Base-by-base conservation (phyloP, 306 rosid genomes). In the Medicago arabica region DNA sequence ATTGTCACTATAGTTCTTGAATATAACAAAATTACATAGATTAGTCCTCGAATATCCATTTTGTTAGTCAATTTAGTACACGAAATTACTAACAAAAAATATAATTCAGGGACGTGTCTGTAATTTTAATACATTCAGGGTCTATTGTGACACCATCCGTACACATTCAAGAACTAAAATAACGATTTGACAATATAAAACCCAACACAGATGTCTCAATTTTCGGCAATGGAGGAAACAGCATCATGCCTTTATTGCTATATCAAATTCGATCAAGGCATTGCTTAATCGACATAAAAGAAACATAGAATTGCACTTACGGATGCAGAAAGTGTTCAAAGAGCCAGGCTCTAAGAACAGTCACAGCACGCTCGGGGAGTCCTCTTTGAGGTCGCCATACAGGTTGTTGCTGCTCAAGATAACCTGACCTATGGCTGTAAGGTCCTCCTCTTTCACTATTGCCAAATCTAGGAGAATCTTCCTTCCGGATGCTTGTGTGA, bases 361-460 rank as follows among this genome's bases (percentile, higher is more conserved):
- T 66, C 9, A 93, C 98, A 0, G 98, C 93, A 0, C 92, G 90
- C 53, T 93, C 97, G 4, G 98, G 98, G 49, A 93, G 92, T 16
- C 98, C 98, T 68, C 98, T 75, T 61, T 93, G 98, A 25, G 96
- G 98, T 66, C 97, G 80, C 98, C 98, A 93, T 21, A 87, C 91
- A 18, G 97, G 93, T 74, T 89, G 96, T 71, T 88, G 96, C 69
- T 83, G 88, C 41, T 93, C 93, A 1, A 85, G 84, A 60, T 86
- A 85, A 15, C 89, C 93, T 1, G 90, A 54, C 66, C 89, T 75
- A 46, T 90, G 95, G 72, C 80, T 12, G 58, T 77, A 84, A 9
- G 82, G 80, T 25, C 81, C 89, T 63, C 76, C 90, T 63, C 82
- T 75, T 55, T 78, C 84, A 53, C 17, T 68, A 54, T 53, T 74